Base-by-base conservation (phyloP, 345 rosid species). In the Bruguiera gymnorhiza region DNA sequence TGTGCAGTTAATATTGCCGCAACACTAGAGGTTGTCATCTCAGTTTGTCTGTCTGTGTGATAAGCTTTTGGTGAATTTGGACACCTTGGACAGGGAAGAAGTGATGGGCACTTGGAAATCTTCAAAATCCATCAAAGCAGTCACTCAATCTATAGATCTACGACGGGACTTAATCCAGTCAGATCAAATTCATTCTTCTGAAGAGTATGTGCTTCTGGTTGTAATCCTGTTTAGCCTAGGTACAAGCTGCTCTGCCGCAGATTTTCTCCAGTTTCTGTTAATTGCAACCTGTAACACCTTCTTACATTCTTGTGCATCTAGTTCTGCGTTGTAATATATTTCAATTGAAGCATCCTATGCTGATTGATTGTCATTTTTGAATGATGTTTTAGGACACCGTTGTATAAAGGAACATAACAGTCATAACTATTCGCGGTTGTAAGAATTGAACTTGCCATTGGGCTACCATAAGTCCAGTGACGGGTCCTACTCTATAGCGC, bases 51-150 rank as follows among this genome's bases (percentile, higher is more conserved):
- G 5, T 43, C 50, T 43, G 26, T 50, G 23, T 54, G 21, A 56
- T 21, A 27, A 53, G 26, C 70, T 32, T 64, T 58, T 46, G 67
- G 31, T 19, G 68, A 34, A 31, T 57, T 59, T 67, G 30, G 2
- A 24, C 56, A 9, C 62, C 54, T 53, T 65, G 63, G 66, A 72
- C 82, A 78, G 84, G 78, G 68, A 75, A 74, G 78, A 71, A 72
- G 53, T 43, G 18, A 43, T 3, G 50, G 3, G 50, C 50, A 43
- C 5, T 13, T 13, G 50, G 18, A 43, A 43, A 19, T 13, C 19
- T 43, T 15, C 16, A 43, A 11, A 43, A 43, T 43, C 18, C 50
- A 43, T 43, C 50, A 13, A 43, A 43, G 18, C 5, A 18, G 16
- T 43, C 50, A 13, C 50, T 13, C 19, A 43, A 13, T 43, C 50